Evolutionary conservation across 169 alveolate genomes (phyloP).

Genomic region (Plasmodium malariae): DNA sequence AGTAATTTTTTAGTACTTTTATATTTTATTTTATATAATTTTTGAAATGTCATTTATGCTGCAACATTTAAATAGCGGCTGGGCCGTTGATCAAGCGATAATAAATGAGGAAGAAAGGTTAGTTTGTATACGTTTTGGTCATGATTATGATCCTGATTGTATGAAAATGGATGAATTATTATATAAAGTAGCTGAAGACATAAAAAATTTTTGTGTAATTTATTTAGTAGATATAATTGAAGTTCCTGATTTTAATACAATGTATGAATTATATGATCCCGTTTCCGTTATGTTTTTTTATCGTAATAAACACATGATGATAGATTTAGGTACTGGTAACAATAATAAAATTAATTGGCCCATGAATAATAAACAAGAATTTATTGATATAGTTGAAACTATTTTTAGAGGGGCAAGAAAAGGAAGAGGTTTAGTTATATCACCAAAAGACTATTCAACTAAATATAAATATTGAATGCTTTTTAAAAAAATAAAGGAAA

Average conservation of each 20-base stretch:
- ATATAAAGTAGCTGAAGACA: conserved; percentile 96
- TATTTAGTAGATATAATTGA: conserved; percentile 98
- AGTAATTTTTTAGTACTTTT: background rate
- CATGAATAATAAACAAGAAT: conserved; percentile 96
- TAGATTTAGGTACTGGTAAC: conserved; percentile 99
- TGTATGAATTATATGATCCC: conserved; percentile 99
- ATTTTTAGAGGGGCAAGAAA: conserved; percentile 98
- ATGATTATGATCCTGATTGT: conserved; percentile 97
- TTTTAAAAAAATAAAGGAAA: background rate
- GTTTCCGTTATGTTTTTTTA: conserved; percentile 98
- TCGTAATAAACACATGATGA: conserved; percentile 99
- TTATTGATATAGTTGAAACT: conserved; percentile 97
- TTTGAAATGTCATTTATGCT: conserved; percentile 97
- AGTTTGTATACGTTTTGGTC: conserved; percentile 98
- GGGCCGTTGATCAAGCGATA: conserved; percentile 99
- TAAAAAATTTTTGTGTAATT: conserved; percentile 96
- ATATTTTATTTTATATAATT: background rate
- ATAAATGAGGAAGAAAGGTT: conserved; percentile 97
- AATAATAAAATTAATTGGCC: conserved; percentile 99
- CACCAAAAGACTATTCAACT: conserved; percentile 97
- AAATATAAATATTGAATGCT: conserved; percentile 93
- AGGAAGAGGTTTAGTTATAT: conserved; percentile 97
- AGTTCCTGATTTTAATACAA: conserved; percentile 99
- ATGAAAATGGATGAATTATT: conserved; percentile 98
- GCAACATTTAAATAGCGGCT: conserved; percentile 98